Base-by-base conservation (phyloP, 495 filamentous ascomycete species). In the Aspergillus affinis region DNA sequence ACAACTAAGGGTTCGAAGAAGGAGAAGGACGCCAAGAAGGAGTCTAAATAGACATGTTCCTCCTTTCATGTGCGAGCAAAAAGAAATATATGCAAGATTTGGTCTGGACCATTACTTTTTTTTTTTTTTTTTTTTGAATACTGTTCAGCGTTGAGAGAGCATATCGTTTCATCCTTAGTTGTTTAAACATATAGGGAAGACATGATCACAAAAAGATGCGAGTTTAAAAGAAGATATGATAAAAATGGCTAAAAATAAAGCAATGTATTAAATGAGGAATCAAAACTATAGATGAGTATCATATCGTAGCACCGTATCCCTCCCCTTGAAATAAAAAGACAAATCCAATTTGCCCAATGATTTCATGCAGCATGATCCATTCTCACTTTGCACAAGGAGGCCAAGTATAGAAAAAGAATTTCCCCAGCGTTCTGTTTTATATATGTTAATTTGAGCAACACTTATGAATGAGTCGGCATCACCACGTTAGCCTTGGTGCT, bases 401-500 rank as follows among this genome's bases (percentile, higher is more conserved):
- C 13, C 36, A 17, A 41, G 36, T 4, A 41, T 12, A 41, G 36
- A 41, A 41, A 26, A 41, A 1, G 4, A n/a, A n/a, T n/a, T 2
- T 13, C 13, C 12, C 36, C 4, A 15, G 12, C 6, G 36, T 10
- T 41, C 4, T 26, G 23, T 32, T 41, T 41, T 41, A 2, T 17
- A 41, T 41, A 41, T 41, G 12, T 17, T 10, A 41, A 23, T 45
- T 15, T 45, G 23, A 15, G 13, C 52, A 46, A 26, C 13, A 2
- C 4, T 57, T 64, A 67, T 26, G 60, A 62, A 48, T 92, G 89
- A 56, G 90, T 94, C 19, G 91, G 91, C 91, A 96, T 96, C 56
- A 87, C 84, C 30, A 91, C 89, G 65, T 84, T 85, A 10, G 90
- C 91, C 76, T 88, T 89, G 23, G 45, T 58, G 59, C 81, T 85